Conservation (phyloP, 2,329 filamentous ascomycete species). For the Golovinomyces cichoracearum region DNA sequence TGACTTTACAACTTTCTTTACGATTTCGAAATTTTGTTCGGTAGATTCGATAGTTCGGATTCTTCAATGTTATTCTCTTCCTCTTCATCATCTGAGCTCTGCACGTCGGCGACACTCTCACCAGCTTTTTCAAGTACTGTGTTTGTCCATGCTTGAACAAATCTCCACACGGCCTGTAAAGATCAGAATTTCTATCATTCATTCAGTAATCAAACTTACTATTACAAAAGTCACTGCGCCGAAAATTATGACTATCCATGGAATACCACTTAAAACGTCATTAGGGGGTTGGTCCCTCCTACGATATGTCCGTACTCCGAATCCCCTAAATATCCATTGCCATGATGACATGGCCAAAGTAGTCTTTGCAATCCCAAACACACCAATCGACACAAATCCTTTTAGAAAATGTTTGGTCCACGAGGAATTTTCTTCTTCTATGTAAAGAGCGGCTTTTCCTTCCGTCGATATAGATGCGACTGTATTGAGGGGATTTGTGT, state of each 20-base stretch:
- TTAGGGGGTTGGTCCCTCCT: conserved; percentile 38
- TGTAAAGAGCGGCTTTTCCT: conserved; percentile 18
- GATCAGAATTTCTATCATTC: not conserved
- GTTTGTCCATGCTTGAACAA: conserved; percentile 46
- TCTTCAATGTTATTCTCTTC: not conserved
- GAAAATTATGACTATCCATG: conserved; percentile 51
- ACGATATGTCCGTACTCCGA: conserved; percentile 24
- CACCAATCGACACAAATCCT: conserved; percentile 66
- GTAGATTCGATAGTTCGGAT: not conserved
- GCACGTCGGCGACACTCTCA: conserved; percentile 63
- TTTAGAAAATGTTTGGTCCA: conserved; percentile 75
- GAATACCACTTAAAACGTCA: conserved; percentile 53
- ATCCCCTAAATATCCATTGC: conserved; percentile 41
- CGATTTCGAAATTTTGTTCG: not conserved
- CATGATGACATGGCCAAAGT: conserved; percentile 49
- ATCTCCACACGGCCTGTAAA: conserved; percentile 52
- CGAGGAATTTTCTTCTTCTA: conserved; percentile 24
- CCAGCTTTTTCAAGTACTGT: conserved; percentile 50
- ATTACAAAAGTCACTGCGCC: conserved; percentile 57
- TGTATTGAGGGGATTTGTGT: conserved; percentile 49
- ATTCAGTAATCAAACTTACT: conserved; percentile 27
- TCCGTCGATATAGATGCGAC: conserved; percentile 21
- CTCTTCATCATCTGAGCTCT: conserved; percentile 22
- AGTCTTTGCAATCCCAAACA: conserved; percentile 65
- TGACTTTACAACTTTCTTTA: too few relatives aligned